A percentile compares a stretch with the other conserved stretches of the same genome.
Evolutionary conservation across 1,139 yeast species (phyloP).

Genomic region (Debaryomycetaceae sp.): DNA sequence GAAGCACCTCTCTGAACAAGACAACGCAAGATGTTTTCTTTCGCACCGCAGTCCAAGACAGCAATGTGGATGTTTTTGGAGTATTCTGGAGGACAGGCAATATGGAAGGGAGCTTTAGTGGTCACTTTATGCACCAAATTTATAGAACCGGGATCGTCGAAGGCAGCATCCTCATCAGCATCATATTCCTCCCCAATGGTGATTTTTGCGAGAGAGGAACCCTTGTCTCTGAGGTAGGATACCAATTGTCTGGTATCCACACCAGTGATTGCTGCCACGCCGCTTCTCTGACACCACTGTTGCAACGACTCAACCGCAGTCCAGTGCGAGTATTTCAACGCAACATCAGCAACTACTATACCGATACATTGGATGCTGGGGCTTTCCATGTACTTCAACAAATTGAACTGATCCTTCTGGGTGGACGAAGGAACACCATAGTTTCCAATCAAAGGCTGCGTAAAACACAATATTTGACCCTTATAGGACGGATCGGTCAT

Average conservation of each 20-base stretch:
- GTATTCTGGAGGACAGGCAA: constrained; percentile 60
- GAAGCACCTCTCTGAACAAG: constrained; percentile 94
- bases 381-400: constrained; percentile 87
- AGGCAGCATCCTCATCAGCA: constrained; percentile 89
- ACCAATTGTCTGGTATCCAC: constrained; percentile 96
- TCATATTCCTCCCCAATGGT: constrained; percentile 88
- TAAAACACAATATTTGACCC: constrained; percentile 94
- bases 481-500: constrained; percentile 98
- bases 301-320: constrained; percentile 95
- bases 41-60: constrained; percentile 95
- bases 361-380: constrained; percentile 93
- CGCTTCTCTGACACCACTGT: constrained; percentile 95
- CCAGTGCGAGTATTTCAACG: constrained; percentile 96
- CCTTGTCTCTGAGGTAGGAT: constrained; percentile 88
- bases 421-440: constrained; percentile 93
- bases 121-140: constrained; percentile 92
- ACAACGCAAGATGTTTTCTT: constrained; percentile 92
- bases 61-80: constrained; percentile 74
- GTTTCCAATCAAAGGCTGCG: constrained; percentile 96
- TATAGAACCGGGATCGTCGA: constrained; percentile 86
- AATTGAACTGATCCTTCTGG: constrained; percentile 75
- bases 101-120: constrained; percentile 92
- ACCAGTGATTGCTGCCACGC: constrained; percentile 95
- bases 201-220: constrained; percentile 88
- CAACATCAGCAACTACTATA: constrained; percentile 93